A percentile compares a stretch with the other conserved stretches of the same genome.
Evolutionary conservation across 75 land plant genomes (phyloP).

Genomic region (Larix kaempferi): DNA sequence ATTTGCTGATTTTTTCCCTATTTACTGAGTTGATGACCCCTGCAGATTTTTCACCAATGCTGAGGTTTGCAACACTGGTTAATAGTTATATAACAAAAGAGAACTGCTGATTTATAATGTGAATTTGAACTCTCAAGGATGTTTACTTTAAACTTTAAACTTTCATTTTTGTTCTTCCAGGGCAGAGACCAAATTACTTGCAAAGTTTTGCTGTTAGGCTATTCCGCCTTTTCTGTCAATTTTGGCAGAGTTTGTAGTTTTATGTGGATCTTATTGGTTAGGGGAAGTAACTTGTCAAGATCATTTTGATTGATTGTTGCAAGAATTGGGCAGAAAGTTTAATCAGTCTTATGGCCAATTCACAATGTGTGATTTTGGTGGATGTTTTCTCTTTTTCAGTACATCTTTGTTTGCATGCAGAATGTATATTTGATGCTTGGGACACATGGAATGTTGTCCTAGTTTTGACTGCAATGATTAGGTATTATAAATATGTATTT

Average conservation of each 20-base stretch:
- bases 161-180: too few species aligned
- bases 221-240: too few species aligned
- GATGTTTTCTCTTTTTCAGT: not conserved
- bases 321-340: not conserved
- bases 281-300: not conserved
- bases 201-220: too few species aligned
- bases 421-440: not conserved
- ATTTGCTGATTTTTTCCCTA: too few species aligned
- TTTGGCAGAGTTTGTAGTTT: not conserved
- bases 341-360: not conserved
- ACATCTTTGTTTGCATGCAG: not conserved
- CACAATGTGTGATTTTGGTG: not conserved
- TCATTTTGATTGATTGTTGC: not conserved
- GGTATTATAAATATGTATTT: not conserved
- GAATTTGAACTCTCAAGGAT: too few species aligned
- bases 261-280: not conserved
- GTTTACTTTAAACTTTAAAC: too few species aligned
- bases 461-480: not conserved
- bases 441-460: constrained; percentile 1
- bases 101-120: too few species aligned
- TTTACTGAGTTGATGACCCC: too few species aligned
- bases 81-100: too few species aligned
- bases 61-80: too few species aligned
- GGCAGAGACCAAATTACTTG: too few species aligned
- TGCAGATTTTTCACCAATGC: too few species aligned